Base-by-base conservation (phyloP, 257 asterid species). In the Solanum clarkiae region DNA sequence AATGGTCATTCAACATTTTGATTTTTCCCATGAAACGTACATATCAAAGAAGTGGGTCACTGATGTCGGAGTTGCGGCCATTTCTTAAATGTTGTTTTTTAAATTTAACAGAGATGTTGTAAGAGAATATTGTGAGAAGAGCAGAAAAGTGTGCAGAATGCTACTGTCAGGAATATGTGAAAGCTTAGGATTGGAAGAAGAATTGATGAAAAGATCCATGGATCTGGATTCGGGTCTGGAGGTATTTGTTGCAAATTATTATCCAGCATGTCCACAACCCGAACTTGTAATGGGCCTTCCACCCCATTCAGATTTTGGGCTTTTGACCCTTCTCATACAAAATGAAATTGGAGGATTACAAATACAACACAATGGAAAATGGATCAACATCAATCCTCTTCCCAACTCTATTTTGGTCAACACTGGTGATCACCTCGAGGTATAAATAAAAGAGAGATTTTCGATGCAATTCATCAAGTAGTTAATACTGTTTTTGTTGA, bases 281-380 rank as follows among this genome's bases (percentile, higher is more conserved):
- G 91, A 93, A 5, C 87, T 82, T 17, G 95, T 95, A 26, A 62
- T 95, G 77, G 98, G 98, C 26, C n/a, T 95, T 84, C 88, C 92
- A 10, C 92, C 97, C 0, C 98, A 95, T 86, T 93, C 98, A 1
- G 97, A 95, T 57, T 97, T 93, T 72, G 97, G 98, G 11, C 97
- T 95, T 51, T 85, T 95, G 57, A 94, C 98, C 22, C 88, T 95
- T 71, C 93, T 95, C 77, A 86, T 93, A 2, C 87, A 93, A 80
- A 95, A 93, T 84, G 91, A 84, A 49, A 93, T 92, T 0, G 90
- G 91, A 2, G 98, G 98, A 4, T 89, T 95, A 3, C 94, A 95
- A 84, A 88, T 95, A 59, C 94, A 91, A 18, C 96, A 92, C 22
- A 70, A 84, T 1, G 95, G 94, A 4, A 85, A 79, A 55, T 95